Conservation (phyloP, 495 filamentous ascomycete genomes). For the Talaromyces adpressus region DNA sequence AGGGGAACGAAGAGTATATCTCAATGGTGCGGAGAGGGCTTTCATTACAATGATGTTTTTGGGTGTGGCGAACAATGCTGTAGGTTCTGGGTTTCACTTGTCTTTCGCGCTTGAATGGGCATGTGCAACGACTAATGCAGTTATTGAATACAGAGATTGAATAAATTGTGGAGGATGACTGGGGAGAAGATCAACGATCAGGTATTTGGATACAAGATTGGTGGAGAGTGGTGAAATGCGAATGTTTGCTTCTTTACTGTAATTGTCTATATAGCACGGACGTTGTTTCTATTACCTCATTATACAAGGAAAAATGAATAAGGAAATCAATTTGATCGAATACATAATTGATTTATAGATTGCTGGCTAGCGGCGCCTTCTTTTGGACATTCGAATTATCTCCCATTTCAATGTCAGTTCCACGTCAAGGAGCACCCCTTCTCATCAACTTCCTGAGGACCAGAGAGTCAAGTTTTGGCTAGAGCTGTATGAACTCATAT, state of each 20-base stretch:
- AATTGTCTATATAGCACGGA: background rate
- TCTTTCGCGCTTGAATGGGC: background rate
- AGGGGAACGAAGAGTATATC: slow-evolving; percentile 32
- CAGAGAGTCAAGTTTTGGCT: too few relatives aligned
- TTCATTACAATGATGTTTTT: slow-evolving; percentile 48
- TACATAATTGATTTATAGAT: too few relatives aligned
- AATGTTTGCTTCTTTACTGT: slow-evolving; percentile 13
- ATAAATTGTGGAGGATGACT: slow-evolving; percentile 36
- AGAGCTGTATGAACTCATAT: too few relatives aligned
- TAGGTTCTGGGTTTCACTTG: slow-evolving; percentile 23
- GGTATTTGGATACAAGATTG: slow-evolving; percentile 41
- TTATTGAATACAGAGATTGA: slow-evolving; percentile 17
- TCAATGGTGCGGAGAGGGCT: slow-evolving; percentile 30
- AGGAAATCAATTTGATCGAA: too few relatives aligned
- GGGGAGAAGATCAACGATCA: slow-evolving; percentile 35
- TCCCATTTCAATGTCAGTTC: too few relatives aligned
- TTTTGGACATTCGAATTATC: too few relatives aligned
- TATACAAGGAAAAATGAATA: background rate
- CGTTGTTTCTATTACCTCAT: background rate
- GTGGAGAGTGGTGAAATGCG: slow-evolving; percentile 40
- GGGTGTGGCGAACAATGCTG: slow-evolving; percentile 44
- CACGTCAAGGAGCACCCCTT: too few relatives aligned
- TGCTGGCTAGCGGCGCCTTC: too few relatives aligned
- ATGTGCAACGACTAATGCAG: slow-evolving; percentile 8
- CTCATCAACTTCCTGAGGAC: too few relatives aligned